Evolutionary conservation across 257 asterid species (phyloP), one percentile per base, ranked within the genome.

Genomic region (Henckelia pumila): DNA sequence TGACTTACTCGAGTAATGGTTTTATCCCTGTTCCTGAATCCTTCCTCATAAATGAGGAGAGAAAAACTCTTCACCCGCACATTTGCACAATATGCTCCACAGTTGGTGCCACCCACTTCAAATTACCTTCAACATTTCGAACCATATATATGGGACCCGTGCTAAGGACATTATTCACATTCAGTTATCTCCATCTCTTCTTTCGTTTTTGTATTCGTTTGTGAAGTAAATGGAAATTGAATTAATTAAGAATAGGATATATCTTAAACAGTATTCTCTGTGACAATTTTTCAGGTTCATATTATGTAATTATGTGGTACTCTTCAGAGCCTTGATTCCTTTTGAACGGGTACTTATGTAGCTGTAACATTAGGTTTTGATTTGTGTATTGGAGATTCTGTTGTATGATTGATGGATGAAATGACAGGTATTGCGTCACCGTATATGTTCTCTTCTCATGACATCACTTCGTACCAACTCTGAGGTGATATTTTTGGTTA

Each of bases 381-480:
- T 53, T 59, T 67, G 8, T 62, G 67, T 25, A 53, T 52, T 47
- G 26, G 60, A 37, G 6, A 17, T 66, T 61, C 66, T 75, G 33
- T 49, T 75, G 73, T 77, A 80, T 84, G 71, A 80, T 76, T 59
- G 22, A 55, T 71, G 53, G 61, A 77, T 64, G 70, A 59, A 70
- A 69, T 26, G 65, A 78, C 95, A 94, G 99, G 88, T 86, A 72
- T 80, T 91, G 75, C 95, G 95, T 55, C 89, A 76, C 78, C 91
- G 88, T 77, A 84, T 91, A 75, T 94, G 97, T 79, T 94, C 99
- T 71, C 95, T 94, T 72, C 95, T 94, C 68, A 94, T 94, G 99
- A 94, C 97, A 57, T 94, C 99, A 62, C 95, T 94, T 58, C 96
- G 99, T 55, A 91, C 95, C 8, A 92, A 94, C 71, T 83, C 99